phyloP scores from a whole-genome alignment of 1,284 basidiomycete genomes.

The Ceratobasidium sp. region DNA sequence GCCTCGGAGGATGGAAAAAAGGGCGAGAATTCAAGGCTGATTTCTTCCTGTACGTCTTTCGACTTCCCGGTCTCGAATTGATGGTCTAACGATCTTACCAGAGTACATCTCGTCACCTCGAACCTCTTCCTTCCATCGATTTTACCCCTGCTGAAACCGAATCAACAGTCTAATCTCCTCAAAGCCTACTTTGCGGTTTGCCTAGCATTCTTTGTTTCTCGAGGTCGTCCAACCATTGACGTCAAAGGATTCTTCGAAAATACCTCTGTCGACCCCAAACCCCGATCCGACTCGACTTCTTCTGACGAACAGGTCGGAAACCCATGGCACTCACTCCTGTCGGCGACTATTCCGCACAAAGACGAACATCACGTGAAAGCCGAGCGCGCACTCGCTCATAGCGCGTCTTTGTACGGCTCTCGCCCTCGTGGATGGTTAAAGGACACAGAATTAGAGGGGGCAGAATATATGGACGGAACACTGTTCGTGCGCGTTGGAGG shows the following conservation, averaged over 20 bases:
- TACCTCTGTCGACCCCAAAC: conserved; percentile 17
- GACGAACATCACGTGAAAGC: conserved; percentile 48
- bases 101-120: conserved; percentile 46
- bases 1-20: conserved; percentile 44
- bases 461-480: conserved; percentile 47
- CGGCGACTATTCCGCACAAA: conserved; percentile 41
- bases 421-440: conserved; percentile 35
- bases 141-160: conserved; percentile 25
- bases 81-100: conserved; percentile 14
- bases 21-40: conserved; percentile 41
- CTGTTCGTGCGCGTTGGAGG: conserved; percentile 47
- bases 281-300: background rate
- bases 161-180: conserved; percentile 35
- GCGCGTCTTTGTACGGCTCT: conserved; percentile 45
- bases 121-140: conserved; percentile 47
- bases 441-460: conserved; percentile 29
- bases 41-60: conserved; percentile 47
- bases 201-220: conserved; percentile 40
- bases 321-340: conserved; percentile 45
- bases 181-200: conserved; percentile 30
- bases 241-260: conserved; percentile 37
- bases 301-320: conserved; percentile 22
- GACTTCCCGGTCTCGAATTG: background rate
- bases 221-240: conserved; percentile 42
- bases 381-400: conserved; percentile 44